Evolutionary conservation across 768 basidiomycete genomes (phyloP), one percentile per base, ranked within the genome.

Genomic region (Suillus paluster): DNA sequence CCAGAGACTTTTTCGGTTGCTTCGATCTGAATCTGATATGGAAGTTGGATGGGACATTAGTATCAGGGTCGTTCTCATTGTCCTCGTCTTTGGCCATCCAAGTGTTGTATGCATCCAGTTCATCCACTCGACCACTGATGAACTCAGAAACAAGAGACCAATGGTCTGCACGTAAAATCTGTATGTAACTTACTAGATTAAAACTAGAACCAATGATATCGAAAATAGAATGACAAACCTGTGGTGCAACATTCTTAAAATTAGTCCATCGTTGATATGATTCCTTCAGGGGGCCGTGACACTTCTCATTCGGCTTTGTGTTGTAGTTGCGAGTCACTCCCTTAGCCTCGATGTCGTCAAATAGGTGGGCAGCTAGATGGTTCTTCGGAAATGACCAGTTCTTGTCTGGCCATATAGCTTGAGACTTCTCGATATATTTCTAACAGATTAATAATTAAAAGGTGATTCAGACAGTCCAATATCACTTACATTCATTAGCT

Each of bases 361-460:
- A 74, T 2, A 73, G 34, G 62, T 80, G 77, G 11, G 57, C 21
- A 36, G 76, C 72, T 3, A 63, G 63, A 39, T 79, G 77, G 0
- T 63, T 56, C 63, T 79, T 78, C 0, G 71, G 73, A 44, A 77
- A 77, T 27, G 73, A 64, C 70, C 72, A 75, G 19, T 66, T 63
- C 59, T 75, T 76, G 62, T 64, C 48, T 11, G 19, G 30, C 10
- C 45, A 7, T 38, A 36, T 8, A 36, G 27, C 54, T 41, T 41
- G 5, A 56, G 54, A 23, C 41, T 56, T 56, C 11, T 5, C 7
- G 10, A 56, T 56, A 36, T 56, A 56, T 56, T 56, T 56, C 54
- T 56, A 36, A 56, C 11, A 27, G 21, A 53, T 53, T n/a, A 25
- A 52, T 36, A 30, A 30, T 52, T 21, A 23, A 30, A 19, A 21